Evolutionary conservation across 2,329 filamentous ascomycete species (phyloP).

Genomic region (Calonectria naviculata): DNA sequence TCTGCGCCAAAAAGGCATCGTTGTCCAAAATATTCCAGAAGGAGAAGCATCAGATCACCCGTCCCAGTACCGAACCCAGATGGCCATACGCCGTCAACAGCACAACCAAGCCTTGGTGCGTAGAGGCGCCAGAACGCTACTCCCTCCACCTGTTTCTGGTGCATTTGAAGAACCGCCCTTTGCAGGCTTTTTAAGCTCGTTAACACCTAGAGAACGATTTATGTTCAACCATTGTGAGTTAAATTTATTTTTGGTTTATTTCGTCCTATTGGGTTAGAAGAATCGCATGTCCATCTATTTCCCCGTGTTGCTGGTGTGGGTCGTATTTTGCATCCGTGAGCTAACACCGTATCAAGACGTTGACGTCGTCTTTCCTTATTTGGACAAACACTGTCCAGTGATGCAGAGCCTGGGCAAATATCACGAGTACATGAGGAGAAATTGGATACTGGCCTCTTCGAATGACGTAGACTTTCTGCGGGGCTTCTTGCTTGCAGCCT

Average conservation of each 20-base stretch:
- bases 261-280: background rate
- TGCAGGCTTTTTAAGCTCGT: constrained; percentile 22
- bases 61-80: background rate
- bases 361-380: constrained; percentile 14
- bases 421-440: constrained; percentile 2
- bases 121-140: background rate
- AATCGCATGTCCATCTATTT: background rate
- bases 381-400: constrained; percentile 17
- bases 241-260: background rate
- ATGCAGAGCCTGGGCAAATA: constrained; percentile 6
- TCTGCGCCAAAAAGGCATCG: background rate
- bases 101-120: background rate
- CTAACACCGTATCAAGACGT: constrained; percentile 13
- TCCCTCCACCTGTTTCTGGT: background rate
- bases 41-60: background rate
- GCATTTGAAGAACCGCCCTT: constrained; percentile 24
- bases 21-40: background rate
- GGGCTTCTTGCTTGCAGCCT: constrained; percentile 25
- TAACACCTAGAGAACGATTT: constrained; percentile 13
- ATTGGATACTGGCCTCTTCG: constrained; percentile 26
- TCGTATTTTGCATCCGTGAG: background rate
- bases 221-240: constrained; percentile 28
- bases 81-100: background rate
- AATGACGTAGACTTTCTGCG: constrained; percentile 19
- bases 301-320: background rate